These are phyloP conservation scores for Neonectria sp. DNA, from an alignment of 2,329 filamentous ascomycete genomes.

Conservation along the genomic window DNA sequence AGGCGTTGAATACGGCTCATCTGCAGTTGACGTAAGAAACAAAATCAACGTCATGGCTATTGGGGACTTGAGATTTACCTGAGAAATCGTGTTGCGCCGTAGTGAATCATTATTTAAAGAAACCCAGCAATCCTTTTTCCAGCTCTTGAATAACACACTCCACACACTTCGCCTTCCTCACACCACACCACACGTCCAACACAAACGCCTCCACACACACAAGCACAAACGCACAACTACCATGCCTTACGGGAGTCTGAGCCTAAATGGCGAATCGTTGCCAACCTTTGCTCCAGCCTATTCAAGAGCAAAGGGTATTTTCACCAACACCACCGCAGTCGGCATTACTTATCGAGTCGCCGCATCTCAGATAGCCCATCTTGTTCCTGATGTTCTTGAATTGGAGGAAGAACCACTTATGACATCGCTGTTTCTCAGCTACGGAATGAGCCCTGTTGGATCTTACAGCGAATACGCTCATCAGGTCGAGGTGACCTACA, in stretches of 20 bases:
- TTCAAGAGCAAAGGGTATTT: conserved; percentile 12
- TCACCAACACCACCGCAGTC: conserved; percentile 22
- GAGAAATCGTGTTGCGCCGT: not conserved
- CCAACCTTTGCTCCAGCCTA: conserved; percentile 28
- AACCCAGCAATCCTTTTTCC: not conserved
- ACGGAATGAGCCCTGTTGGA: conserved; percentile 22
- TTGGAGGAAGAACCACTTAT: conserved; percentile 28
- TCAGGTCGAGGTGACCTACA: conserved; percentile 29
- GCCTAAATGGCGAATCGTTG: conserved; percentile 21
- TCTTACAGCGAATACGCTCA: conserved; percentile 28
- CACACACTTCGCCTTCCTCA: not conserved
- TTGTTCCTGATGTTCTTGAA: conserved; percentile 25
- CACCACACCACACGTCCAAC: not conserved
- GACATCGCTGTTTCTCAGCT: conserved; percentile 23
- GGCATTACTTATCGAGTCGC: conserved; percentile 29
- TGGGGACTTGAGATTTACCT: not conserved
- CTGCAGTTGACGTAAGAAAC: conserved; percentile 16
- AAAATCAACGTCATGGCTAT: not conserved
- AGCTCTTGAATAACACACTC: not conserved
- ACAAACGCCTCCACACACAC: not conserved
- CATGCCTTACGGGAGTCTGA: conserved; percentile 28
- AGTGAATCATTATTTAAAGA: not conserved
- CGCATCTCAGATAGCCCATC: conserved; percentile 21
- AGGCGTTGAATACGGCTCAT: not conserved
- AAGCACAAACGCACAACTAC: not conserved